These are phyloP conservation scores for Lepidium didymum DNA, from an alignment of 345 rosid genomes.

Conservation along the genomic window DNA sequence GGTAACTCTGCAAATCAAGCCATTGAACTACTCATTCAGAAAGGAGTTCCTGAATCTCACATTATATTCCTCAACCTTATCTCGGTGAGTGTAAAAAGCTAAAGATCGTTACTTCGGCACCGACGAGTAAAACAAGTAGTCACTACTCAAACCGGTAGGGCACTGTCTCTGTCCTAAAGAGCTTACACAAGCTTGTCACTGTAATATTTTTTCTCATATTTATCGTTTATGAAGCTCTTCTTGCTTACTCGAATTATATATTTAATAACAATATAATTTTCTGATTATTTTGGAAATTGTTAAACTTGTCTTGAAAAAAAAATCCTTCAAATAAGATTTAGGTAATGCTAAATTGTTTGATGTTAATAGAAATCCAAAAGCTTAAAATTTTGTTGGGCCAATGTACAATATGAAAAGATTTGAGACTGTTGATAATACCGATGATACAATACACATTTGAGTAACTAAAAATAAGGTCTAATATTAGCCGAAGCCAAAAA, in stretches of 20 bases:
- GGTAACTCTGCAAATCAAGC: conserved; percentile 98
- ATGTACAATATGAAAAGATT: no score
- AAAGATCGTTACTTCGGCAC: conserved; percentile 98
- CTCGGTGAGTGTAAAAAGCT: conserved; percentile 58
- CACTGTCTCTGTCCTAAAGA: background rate
- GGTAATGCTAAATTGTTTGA: no score
- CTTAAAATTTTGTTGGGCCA: no score
- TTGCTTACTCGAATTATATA: background rate
- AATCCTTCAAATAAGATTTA: no score
- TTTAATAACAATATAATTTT: background rate
- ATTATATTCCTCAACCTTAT: conserved; percentile 91
- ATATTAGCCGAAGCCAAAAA: no score
- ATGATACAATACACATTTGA: no score
- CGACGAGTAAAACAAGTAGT: conserved; percentile 45
- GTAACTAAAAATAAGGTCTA: no score
- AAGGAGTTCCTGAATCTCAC: conserved; percentile 97
- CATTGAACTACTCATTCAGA: conserved; percentile 69
- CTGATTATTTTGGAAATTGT: background rate
- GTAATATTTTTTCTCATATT: background rate
- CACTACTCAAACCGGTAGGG: background rate
- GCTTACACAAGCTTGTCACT: background rate
- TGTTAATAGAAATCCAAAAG: no score
- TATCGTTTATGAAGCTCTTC: background rate
- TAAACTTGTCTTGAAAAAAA: no score
- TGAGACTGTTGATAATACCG: no score